Percentiles rank a stretch among this genome's conserved stretches.
These are phyloP conservation scores for Asterella californica DNA, from an alignment of 225 moss, liverwort and hornwort species.

Conservation along the genomic window DNA sequence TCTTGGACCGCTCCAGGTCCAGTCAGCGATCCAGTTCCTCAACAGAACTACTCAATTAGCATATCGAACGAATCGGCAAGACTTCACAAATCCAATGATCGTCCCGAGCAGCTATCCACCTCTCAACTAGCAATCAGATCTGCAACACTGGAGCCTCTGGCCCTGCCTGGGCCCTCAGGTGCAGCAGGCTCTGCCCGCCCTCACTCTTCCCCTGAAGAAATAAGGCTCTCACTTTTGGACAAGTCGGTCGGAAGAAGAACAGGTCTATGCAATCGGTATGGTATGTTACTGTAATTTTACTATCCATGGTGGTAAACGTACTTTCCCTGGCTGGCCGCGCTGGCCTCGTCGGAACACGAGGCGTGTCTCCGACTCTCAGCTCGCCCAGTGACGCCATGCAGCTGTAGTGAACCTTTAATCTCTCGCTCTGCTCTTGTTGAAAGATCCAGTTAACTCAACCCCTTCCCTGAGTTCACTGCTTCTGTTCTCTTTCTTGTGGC, in stretches of 20 bases:
- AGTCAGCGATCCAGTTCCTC: constrained; percentile 15
- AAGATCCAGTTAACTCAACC: too few relatives aligned
- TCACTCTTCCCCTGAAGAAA: neutral
- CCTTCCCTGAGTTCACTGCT: too few relatives aligned
- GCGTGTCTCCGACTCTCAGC: neutral
- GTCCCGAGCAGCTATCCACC: neutral
- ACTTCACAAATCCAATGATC: neutral
- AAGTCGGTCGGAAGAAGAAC: neutral
- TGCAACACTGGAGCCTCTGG: neutral
- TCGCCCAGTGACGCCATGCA: neutral
- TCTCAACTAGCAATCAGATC: neutral
- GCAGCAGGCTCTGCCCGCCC: neutral
- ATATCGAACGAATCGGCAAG: neutral
- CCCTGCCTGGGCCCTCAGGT: neutral
- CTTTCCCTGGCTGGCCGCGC: neutral
- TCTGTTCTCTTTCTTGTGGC: too few relatives aligned
- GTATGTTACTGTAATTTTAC: too few relatives aligned
- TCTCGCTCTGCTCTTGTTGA: too few relatives aligned
- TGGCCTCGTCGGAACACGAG: too few relatives aligned
- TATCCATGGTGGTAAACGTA: too few relatives aligned
- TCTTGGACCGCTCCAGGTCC: neutral
- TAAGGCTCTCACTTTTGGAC: too few relatives aligned
- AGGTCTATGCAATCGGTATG: neutral
- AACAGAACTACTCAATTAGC: neutral
- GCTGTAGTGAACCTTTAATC: neutral